Percentiles rank a stretch among this genome's conserved stretches.
Evolutionary conservation across 2,329 filamentous ascomycete species (phyloP).

Genomic region (Zasmidium cellare): DNA sequence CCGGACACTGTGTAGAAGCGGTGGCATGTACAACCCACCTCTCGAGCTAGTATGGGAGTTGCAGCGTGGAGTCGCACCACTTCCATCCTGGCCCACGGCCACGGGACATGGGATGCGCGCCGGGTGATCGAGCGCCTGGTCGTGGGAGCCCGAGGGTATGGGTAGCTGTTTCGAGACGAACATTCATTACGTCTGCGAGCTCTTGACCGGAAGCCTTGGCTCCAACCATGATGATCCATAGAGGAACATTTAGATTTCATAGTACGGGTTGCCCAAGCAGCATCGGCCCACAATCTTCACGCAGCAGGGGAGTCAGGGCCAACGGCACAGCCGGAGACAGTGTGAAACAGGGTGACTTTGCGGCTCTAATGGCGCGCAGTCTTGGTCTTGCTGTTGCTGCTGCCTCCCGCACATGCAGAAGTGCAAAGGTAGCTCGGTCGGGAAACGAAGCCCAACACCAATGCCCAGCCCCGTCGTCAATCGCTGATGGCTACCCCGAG

Average conservation of each 20-base stretch:
- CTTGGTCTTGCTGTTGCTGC: too few relatives aligned
- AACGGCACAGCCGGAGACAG: not conserved
- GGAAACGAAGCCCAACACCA: not conserved
- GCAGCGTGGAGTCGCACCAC: not conserved
- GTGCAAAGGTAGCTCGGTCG: not conserved
- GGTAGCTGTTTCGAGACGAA: not conserved
- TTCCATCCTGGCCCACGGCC: not conserved
- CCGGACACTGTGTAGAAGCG: not conserved
- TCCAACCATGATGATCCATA: not conserved
- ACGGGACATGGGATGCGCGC: not conserved
- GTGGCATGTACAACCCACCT: not conserved
- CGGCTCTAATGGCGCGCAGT: not conserved
- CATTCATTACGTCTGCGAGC: not conserved
- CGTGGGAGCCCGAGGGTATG: not conserved
- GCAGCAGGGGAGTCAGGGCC: not conserved
- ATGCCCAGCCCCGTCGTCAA: not conserved
- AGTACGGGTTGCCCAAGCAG: not conserved
- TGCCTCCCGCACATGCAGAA: too few relatives aligned
- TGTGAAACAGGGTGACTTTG: conserved; percentile 4
- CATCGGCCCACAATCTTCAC: not conserved
- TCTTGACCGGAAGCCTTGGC: not conserved
- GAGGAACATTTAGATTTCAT: too few relatives aligned
- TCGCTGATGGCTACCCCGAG: not conserved
- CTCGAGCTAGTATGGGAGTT: not conserved
- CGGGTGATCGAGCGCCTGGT: not conserved